Conservation (phyloP, 225 moss, liverwort and hornwort species). For the Straminergon stramineum region DNA sequence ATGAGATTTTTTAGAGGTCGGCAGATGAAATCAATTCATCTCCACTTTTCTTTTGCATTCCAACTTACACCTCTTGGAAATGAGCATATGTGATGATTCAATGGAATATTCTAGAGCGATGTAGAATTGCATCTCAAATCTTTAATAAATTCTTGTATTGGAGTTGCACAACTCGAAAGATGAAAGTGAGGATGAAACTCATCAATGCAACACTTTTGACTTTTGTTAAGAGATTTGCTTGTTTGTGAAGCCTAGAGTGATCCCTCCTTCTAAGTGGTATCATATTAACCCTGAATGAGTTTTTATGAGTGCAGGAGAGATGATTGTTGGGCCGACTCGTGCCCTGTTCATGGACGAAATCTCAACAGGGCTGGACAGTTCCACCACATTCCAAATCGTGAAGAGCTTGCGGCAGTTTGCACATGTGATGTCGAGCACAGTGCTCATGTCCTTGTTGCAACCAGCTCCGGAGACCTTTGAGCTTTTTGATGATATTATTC, state of each 20-base stretch:
- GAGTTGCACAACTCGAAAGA: neutral
- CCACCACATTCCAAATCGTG: conserved; percentile 51
- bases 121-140: neutral
- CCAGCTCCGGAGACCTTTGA: conserved; percentile 47
- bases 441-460: conserved; percentile 46
- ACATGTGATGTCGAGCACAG: conserved; percentile 58
- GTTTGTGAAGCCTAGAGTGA: neutral
- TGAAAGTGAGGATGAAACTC: neutral
- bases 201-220: neutral
- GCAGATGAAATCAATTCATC: neutral
- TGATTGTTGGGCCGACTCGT: conserved; percentile 55
- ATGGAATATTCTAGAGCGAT: neutral
- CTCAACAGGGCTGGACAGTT: conserved; percentile 51
- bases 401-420: conserved; percentile 55
- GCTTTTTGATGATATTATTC: conserved; percentile 50
- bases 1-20: neutral
- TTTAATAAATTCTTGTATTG: neutral
- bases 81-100: neutral
- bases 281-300: neutral
- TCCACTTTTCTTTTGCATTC: neutral
- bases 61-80: neutral
- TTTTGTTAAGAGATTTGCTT: neutral
- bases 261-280: neutral
- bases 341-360: conserved; percentile 65
- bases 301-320: conserved; percentile 31